Evolutionary conservation across 163 green algal species (phyloP).

Genomic region (Volvox carteri): DNA sequence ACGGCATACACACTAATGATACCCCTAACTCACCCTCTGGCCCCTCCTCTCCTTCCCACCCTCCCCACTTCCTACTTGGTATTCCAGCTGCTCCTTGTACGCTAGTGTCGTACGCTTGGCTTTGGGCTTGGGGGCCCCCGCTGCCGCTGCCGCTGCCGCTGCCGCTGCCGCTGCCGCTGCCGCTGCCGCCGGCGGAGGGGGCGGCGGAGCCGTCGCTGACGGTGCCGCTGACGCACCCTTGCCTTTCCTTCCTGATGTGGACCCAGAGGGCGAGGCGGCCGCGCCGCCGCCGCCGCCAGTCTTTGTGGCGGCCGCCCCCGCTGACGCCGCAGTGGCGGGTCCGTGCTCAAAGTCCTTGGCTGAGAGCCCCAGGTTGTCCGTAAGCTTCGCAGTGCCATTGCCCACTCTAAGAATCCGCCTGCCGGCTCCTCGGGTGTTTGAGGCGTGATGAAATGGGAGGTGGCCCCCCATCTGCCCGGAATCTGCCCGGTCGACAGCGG

Average conservation of each 20-base stretch:
- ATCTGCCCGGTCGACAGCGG: no score
- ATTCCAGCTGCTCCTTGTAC: conserved; percentile 68
- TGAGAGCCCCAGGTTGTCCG: conserved; percentile 79
- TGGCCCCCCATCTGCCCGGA: no score
- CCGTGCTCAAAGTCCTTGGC: conserved; percentile 77
- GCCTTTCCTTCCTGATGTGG: conserved; percentile 15
- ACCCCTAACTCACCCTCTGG: no score
- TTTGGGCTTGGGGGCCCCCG: not conserved
- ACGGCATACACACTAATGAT: no score
- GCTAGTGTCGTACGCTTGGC: conserved; percentile 63
- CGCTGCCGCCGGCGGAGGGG: not conserved
- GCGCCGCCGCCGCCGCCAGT: not conserved
- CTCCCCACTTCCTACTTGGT: conserved; percentile 66
- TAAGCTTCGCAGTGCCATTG: conserved; percentile 69
- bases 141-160: not conserved
- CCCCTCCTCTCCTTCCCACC: no score
- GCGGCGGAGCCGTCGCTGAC: no score
- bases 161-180: not conserved
- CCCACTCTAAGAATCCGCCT: conserved; percentile 79
- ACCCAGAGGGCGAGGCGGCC: not conserved
- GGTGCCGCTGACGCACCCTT: no score
- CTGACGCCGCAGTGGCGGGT: not conserved
- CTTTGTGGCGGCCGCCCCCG: not conserved
- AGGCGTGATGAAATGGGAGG: no score
- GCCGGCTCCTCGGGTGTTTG: no score